Evolutionary conservation across 352 stramenopile genomes (phyloP), one percentile per base, ranked within the genome.

Genomic region (Phytopythium mirpurense): DNA sequence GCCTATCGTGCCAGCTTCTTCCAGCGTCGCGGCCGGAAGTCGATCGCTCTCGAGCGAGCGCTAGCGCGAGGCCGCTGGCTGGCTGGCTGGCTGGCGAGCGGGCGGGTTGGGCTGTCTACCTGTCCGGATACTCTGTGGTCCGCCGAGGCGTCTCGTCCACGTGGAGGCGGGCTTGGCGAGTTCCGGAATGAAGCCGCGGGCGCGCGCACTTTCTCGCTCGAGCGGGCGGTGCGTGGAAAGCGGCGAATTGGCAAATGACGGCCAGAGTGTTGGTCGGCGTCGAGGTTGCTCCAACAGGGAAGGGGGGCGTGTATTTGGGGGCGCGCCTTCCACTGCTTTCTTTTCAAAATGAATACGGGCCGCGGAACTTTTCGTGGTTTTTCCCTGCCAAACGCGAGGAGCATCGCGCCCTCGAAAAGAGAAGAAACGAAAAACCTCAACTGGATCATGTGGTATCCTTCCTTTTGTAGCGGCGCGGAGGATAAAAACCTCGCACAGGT

Each of bases 281-380:
- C 43, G 54, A 35, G 44, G 54, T 59, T 59, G 65, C 65, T 62
- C 59, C 54, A 65, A 69, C 44, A 63, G 55, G 41, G 57, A 37
- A 43, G 55, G 51, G 60, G 53, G 57, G 62, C 61, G 56, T 73
- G 54, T 77, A 77, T 74, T 77, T 26, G 59, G 62, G 56, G 55
- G 47, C 59, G 51, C 54, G 62, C 64, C 67, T 73, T 60, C 68
- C 68, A 74, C 65, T 37, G 66, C 38, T 71, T 71, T 65, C 65
- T 78, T 78, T 78, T 59, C 60, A 74, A 78, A 78, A 74, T 74
- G 68, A 74, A 59, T 69, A 67, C 48, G 18, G 29, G 10, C 8
- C 44, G 47, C n/a, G 32, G 14, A 2, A 10, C 64, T 62, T 54
- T 70, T 49, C 55, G 63, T 62, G 68, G 56, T 68, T 44, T 51